These are phyloP conservation scores for Zasmidium angulare DNA, from an alignment of 2,329 filamentous ascomycete species.

Conservation along the genomic window DNA sequence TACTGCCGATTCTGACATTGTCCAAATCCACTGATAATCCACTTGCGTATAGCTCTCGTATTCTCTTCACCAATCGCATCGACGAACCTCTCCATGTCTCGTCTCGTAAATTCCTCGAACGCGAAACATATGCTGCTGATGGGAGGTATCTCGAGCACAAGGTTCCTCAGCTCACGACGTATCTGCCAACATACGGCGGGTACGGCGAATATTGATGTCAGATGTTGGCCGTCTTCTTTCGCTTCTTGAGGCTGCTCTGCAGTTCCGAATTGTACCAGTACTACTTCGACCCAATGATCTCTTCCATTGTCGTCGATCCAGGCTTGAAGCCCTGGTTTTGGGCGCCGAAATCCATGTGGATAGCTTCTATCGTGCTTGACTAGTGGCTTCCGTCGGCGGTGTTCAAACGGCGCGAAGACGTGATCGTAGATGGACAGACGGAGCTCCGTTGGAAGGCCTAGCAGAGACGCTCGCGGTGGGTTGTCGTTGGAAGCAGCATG, in stretches of 20 bases:
- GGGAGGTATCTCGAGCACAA: neutral
- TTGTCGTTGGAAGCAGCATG: neutral
- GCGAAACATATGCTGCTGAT: neutral
- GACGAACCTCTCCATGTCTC: neutral
- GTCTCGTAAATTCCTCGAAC: neutral
- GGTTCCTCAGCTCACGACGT: neutral
- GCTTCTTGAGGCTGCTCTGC: neutral
- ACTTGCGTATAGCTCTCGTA: neutral
- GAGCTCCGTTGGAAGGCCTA: conserved; percentile 2
- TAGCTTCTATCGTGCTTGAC: neutral
- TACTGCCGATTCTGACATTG: neutral
- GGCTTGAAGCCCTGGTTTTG: neutral
- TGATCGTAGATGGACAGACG: neutral
- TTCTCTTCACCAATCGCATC: neutral
- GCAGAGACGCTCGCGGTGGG: conserved; percentile 1
- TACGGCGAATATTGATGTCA: neutral
- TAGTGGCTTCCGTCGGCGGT: neutral
- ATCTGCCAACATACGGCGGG: neutral
- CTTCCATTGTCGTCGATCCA: neutral
- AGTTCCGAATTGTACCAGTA: neutral
- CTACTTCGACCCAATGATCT: neutral
- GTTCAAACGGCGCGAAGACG: neutral
- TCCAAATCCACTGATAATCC: neutral
- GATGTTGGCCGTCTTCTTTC: neutral
- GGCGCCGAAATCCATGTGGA: neutral